Base-by-base conservation (phyloP, 2,329 filamentous ascomycete species). In the Fusarium pseudocircinatum region DNA sequence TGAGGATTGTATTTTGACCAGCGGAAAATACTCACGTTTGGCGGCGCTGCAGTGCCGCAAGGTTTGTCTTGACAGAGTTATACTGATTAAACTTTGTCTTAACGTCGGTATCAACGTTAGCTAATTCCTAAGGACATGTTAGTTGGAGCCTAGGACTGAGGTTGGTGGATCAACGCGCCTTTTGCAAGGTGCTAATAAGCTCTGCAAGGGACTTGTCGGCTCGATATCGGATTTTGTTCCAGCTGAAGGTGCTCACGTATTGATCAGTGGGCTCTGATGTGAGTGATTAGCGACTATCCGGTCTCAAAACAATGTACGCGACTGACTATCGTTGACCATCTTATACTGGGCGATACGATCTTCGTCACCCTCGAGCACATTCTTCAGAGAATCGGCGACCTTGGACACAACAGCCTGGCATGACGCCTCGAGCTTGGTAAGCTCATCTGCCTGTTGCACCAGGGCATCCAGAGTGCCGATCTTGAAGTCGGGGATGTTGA, bases 161-260 rank as follows among this genome's bases (percentile, higher is more conserved):
- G 32, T 26, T n/a, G 34, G 26, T 46, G 32, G 34, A 28, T 28
- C 12, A 53, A 26, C 59, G 32, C 77, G 94, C 94, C 90, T 97
- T 98, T 81, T 97, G 94, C 66, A 99, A 85, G 44, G 91, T 92
- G 81, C 95, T 93, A 77, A 98, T 92, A 67, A 98, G 87, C 80
- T 98, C 96, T 63, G 91, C 89, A 69, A 99, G 89, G 57, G 96
- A 90, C 82, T 96, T 97, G 83, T 99, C 96, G 71, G 94, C 92
- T 78, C 96, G 92, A 83, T 98, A 99, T 82, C 97, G 96, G 84
- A 97, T 94, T 84, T 96, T 98, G 85, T 98, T 98, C 96, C 96
- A 99, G 75, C 90, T 89, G 83, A 98, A 99, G 62, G 89, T 92
- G 79, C 92, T 90, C 50, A 99, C 86, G 81, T 98, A 99, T 81